Conservation (phyloP, 768 basidiomycete genomes). For the Rhizopogon vesiculosus region DNA sequence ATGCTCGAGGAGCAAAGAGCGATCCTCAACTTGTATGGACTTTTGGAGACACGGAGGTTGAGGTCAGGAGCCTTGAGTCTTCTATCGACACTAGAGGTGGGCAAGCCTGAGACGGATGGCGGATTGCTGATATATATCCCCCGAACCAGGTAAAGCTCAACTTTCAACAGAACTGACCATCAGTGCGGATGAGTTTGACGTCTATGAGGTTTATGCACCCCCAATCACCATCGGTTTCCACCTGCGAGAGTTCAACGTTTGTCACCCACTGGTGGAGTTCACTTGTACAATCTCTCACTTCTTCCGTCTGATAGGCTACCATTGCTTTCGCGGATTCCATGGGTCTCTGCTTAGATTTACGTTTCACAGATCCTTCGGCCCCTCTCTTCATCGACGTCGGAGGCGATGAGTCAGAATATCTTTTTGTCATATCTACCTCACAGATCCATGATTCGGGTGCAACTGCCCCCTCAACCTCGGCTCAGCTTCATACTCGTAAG, state of each 20-base stretch:
- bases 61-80: constrained; percentile 63
- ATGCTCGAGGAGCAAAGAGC: constrained; percentile 53
- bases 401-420: constrained; percentile 55
- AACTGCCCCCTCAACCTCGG: constrained; percentile 10
- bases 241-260: constrained; percentile 79
- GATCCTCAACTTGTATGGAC: constrained; percentile 82
- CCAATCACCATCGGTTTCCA: constrained; percentile 76
- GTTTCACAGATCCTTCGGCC: constrained; percentile 69
- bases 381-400: constrained; percentile 79
- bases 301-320: constrained; percentile 52
- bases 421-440: constrained; percentile 80
- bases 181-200: constrained; percentile 76
- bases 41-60: constrained; percentile 66
- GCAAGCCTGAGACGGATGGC: neutral
- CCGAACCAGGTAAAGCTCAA: constrained; percentile 47
- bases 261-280: neutral
- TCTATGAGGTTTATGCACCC: constrained; percentile 58
- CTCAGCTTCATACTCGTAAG: constrained; percentile 13
- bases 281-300: neutral
- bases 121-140: neutral
- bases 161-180: constrained; percentile 74
- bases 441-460: constrained; percentile 37
- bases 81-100: constrained; percentile 63
- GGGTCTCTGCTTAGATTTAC: constrained; percentile 58
- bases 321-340: constrained; percentile 75